phyloP scores from a whole-genome alignment of 371 early-diverging fungal species.

The Paraphysoderma sedebokerense region DNA sequence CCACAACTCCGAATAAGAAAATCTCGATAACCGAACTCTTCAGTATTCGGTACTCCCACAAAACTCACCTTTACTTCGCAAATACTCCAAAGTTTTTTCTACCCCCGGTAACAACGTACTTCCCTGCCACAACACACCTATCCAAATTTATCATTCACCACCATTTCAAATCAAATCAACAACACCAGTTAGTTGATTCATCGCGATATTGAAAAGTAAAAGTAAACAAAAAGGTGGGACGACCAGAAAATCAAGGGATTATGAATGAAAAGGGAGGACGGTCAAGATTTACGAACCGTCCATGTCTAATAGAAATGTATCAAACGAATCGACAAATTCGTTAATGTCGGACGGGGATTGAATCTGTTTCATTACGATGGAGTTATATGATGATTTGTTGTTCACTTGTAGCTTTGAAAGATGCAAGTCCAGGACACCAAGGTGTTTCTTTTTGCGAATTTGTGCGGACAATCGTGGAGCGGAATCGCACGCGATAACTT shows the following conservation, averaged over 20 bases:
- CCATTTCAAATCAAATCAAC: no score
- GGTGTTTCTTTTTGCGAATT: no score
- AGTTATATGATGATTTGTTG: no score
- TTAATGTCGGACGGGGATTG: not conserved
- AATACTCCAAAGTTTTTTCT: slow-evolving; percentile 40
- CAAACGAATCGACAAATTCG: slow-evolving; percentile 40
- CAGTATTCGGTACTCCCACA: not conserved
- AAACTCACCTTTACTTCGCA: slow-evolving; percentile 43
- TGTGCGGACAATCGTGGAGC: no score
- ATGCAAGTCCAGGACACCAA: no score
- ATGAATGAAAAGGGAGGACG: no score
- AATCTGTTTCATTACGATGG: not conserved
- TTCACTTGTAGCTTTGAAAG: no score
- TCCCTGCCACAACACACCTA: slow-evolving; percentile 89
- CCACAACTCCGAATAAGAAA: not conserved
- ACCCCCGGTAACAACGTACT: slow-evolving; percentile 44
- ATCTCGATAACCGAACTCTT: not conserved
- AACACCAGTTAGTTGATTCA: no score
- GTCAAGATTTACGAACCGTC: slow-evolving; percentile 85
- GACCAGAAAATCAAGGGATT: not conserved
- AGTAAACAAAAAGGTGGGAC: not conserved
- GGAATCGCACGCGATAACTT: no score
- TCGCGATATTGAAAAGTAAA: no score
- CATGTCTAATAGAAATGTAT: slow-evolving; percentile 90
- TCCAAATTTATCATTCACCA: no score